phyloP scores from a whole-genome alignment of 257 asterid species.

The Solanum medicagineum region DNA sequence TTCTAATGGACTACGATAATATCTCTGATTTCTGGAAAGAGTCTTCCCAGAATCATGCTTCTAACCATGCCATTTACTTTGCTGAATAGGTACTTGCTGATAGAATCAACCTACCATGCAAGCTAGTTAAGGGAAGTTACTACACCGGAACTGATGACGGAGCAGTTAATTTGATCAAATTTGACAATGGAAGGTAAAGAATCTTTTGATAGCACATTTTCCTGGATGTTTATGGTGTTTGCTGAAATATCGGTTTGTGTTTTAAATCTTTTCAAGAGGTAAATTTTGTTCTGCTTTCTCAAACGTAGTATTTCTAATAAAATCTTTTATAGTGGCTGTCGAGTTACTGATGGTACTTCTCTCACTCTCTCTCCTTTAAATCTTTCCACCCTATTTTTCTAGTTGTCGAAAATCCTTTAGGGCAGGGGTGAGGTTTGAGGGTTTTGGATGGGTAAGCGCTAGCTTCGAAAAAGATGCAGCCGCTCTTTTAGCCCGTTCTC shows the following conservation, averaged over 20 bases:
- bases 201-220: neutral
- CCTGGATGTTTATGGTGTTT: neutral
- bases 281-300: neutral
- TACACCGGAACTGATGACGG: conserved; percentile 99
- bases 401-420: neutral
- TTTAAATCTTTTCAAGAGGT: neutral
- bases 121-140: conserved; percentile 93
- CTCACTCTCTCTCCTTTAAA: neutral
- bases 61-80: conserved; percentile 13
- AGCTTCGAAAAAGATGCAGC: neutral
- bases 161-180: conserved; percentile 87
- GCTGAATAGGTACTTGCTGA: conserved; percentile 87
- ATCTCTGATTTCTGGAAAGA: neutral
- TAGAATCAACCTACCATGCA: conserved; percentile 84
- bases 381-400: neutral
- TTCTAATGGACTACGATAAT: neutral
- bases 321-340: neutral
- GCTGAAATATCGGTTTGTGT: neutral
- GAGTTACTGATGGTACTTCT: neutral
- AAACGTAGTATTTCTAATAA: neutral
- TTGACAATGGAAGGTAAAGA: conserved; percentile 80
- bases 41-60: neutral
- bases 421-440: neutral
- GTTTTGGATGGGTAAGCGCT: neutral
- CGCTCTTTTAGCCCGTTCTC: neutral